These are phyloP conservation scores for Clavulina sp. DNA, from an alignment of 768 basidiomycete genomes.

Conservation along the genomic window DNA sequence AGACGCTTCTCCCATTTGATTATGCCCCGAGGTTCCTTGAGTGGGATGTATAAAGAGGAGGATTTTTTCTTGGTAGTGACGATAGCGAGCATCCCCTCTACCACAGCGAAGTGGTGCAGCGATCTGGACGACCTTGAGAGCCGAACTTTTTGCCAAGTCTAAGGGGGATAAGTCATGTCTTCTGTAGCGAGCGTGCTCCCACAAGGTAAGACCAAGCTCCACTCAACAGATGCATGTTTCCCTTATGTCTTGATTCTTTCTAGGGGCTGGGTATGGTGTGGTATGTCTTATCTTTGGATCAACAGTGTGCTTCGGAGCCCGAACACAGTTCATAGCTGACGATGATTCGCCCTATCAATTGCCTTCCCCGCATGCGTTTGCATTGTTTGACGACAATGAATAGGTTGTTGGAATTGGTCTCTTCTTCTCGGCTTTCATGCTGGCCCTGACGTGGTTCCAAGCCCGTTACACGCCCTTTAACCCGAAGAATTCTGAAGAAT, in stretches of 20 bases:
- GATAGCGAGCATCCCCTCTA: no score
- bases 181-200: no score
- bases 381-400: not conserved
- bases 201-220: not conserved
- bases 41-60: no score
- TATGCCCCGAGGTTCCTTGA: no score
- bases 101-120: no score
- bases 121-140: no score
- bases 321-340: not conserved
- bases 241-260: conserved; percentile 12
- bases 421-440: conserved; percentile 74
- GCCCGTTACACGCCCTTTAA: conserved; percentile 70
- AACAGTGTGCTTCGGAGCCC: conserved; percentile 36
- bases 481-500: conserved; percentile 35
- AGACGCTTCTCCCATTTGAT: no score
- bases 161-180: no score
- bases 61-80: no score
- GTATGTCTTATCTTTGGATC: no score
- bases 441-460: conserved; percentile 61
- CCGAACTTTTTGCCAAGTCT: no score
- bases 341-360: no score
- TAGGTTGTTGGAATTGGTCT: conserved; percentile 48
- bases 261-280: conserved; percentile 76
- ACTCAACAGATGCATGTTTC: not conserved
- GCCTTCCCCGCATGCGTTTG: not conserved